phyloP scores from a whole-genome alignment of 2,329 filamentous ascomycete species.

The Acarospora socialis region DNA sequence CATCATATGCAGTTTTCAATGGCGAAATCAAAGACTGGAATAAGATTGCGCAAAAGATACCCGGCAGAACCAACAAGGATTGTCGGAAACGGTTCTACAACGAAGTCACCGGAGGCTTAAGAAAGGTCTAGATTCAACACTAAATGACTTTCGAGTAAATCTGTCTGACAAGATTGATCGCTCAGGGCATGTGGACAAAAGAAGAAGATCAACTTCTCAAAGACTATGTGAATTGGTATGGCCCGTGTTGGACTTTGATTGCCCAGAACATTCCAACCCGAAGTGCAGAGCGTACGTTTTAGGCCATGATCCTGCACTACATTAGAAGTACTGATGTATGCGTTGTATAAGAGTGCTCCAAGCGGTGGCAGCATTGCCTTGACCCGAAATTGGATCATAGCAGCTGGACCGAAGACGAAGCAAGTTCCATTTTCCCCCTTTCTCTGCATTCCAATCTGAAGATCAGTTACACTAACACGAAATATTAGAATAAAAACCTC shows the following conservation, averaged over 20 bases:
- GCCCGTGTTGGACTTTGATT: neutral
- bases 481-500: constrained; percentile 1
- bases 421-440: no score
- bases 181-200: constrained; percentile 1
- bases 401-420: constrained; percentile 1
- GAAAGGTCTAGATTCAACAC: constrained; percentile 1
- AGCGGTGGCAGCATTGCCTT: constrained; percentile 3
- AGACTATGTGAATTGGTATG: constrained; percentile 1
- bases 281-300: constrained; percentile 5
- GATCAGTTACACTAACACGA: no score
- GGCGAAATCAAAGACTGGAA: constrained; percentile 5
- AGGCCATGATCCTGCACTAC: neutral
- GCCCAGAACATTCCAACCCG: constrained; percentile 2
- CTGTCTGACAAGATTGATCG: neutral
- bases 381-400: constrained; percentile 3
- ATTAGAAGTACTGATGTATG: neutral
- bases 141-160: no score
- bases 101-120: constrained; percentile 4
- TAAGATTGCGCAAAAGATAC: constrained; percentile 3
- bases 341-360: constrained; percentile 5
- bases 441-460: no score
- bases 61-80: constrained; percentile 7
- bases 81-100: constrained; percentile 8
- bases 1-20: constrained; percentile 1
- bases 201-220: constrained; percentile 1